phyloP scores from a whole-genome alignment of 805 yeast genomes.

The Metschnikowia picachoensis region DNA sequence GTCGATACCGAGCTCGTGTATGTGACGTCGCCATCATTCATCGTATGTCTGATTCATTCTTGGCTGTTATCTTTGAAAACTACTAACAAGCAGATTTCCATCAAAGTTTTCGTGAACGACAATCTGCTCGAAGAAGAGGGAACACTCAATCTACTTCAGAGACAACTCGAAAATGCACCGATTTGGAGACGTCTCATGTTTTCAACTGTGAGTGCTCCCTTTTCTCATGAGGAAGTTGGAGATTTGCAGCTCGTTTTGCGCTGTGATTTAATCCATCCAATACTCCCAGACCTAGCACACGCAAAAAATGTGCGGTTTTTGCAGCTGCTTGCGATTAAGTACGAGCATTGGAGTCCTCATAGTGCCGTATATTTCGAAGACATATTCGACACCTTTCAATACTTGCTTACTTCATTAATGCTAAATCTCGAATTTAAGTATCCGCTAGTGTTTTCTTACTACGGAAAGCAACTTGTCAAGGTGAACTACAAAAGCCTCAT shows the following conservation, averaged over 20 bases:
- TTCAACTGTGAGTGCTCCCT: background rate
- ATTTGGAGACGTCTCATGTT: constrained; percentile 10
- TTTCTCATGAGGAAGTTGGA: background rate
- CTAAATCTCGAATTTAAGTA: constrained; percentile 26
- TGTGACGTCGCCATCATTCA: constrained; percentile 6
- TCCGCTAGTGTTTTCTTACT: constrained; percentile 31
- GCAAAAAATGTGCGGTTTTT: constrained; percentile 8
- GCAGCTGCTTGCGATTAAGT: constrained; percentile 5
- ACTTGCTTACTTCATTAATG: constrained; percentile 20
- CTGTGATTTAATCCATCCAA: constrained; percentile 14
- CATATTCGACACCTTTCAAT: constrained; percentile 19
- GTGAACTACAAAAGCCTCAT: constrained; percentile 17
- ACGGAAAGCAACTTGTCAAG: constrained; percentile 25
- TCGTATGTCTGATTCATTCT: constrained; percentile 1
- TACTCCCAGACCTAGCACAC: constrained; percentile 11
- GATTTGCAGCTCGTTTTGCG: constrained; percentile 8
- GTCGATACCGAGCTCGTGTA: background rate
- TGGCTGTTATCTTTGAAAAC: background rate
- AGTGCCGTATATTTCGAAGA: constrained; percentile 6
- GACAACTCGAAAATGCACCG: constrained; percentile 5
- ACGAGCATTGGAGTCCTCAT: constrained; percentile 11
- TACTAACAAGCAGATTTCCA: constrained; percentile 10
- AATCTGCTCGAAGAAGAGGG: constrained; percentile 9
- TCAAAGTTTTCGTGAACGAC: constrained; percentile 12
- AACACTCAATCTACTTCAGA: constrained; percentile 6